Percentiles rank a stretch among this genome's conserved stretches.
phyloP scores from a whole-genome alignment of 176 grass and related monocot species.

The Tillandsia leiboldiana region DNA sequence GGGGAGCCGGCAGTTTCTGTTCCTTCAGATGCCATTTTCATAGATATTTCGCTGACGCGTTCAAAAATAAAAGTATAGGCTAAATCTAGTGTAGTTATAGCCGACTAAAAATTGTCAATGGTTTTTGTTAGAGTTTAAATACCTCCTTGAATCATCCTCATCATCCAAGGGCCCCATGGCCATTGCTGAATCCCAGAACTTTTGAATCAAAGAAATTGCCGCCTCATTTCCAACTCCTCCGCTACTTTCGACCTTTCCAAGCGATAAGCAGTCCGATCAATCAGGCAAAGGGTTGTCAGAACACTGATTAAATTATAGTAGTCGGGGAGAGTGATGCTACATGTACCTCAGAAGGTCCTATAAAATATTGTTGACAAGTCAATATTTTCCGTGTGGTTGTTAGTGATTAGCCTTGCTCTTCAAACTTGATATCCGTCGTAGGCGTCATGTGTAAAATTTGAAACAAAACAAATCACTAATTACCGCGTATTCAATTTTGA shows the following conservation, averaged over 20 bases:
- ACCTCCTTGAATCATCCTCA: slow-evolving; percentile 38
- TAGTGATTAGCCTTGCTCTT: too few relatives aligned
- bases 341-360: too few relatives aligned
- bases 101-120: background rate
- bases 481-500: background rate
- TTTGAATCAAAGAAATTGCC: slow-evolving; percentile 49
- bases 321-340: too few relatives aligned
- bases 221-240: slow-evolving; percentile 19
- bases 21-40: slow-evolving; percentile 40
- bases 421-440: too few relatives aligned
- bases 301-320: background rate
- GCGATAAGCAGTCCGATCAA: background rate
- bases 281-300: background rate
- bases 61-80: background rate
- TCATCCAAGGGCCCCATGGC: slow-evolving; percentile 43
- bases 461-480: too few relatives aligned
- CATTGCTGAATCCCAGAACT: slow-evolving; percentile 73
- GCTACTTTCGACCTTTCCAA: slow-evolving; percentile 38
- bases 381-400: too few relatives aligned
- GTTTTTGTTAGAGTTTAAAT: slow-evolving; percentile 12
- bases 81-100: background rate
- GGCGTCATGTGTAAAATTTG: too few relatives aligned
- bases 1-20: slow-evolving; percentile 25
- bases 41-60: slow-evolving; percentile 29
- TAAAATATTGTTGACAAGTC: too few relatives aligned